phyloP scores from a whole-genome alignment of 257 asterid genomes.

The Penstemon eatonii region DNA sequence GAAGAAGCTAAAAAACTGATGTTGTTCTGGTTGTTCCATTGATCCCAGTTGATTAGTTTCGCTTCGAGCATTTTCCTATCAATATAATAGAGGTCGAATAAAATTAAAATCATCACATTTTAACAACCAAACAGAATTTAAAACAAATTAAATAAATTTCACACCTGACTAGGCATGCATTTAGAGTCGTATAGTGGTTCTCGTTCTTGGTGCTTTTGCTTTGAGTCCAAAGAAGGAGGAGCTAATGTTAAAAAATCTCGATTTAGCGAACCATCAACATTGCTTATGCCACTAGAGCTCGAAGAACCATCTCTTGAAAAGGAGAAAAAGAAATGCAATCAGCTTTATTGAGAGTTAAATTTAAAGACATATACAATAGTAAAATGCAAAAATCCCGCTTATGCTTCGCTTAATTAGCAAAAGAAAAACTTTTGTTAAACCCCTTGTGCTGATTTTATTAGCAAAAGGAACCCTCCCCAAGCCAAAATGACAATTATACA shows the following conservation, averaged over 20 bases:
- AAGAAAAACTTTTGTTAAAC: too few relatives aligned
- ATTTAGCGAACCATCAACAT: conserved; percentile 40
- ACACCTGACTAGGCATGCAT: conserved; percentile 43
- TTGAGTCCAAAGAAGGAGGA: conserved; percentile 52
- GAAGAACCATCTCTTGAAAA: conserved; percentile 51
- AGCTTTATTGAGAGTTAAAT: conserved; percentile 22
- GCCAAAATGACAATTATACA: too few relatives aligned
- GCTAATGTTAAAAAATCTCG: conserved; percentile 79
- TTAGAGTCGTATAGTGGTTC: conserved; percentile 28
- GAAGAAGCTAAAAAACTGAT: conserved; percentile 52
- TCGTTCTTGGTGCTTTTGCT: conserved; percentile 28
- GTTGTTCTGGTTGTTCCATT: conserved; percentile 31
- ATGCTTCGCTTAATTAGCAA: too few relatives aligned
- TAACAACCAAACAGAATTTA: not conserved
- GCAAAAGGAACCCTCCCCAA: too few relatives aligned
- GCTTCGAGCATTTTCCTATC: conserved; percentile 44
- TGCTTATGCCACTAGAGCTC: conserved; percentile 35
- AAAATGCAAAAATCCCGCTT: too few relatives aligned
- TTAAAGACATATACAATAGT: too few relatives aligned
- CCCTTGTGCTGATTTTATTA: too few relatives aligned
- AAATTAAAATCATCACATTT: not conserved
- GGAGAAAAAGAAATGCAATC: conserved; percentile 4
- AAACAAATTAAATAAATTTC: not conserved
- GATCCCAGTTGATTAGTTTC: conserved; percentile 29
- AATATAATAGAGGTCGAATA: not conserved